A percentile compares a stretch with the other conserved stretches of the same genome.
phyloP scores from a whole-genome alignment of 176 grass and related monocot genomes.

The Triticum aestivum region IWGSC_CS_RefSeq_v2.1 NC_057799.1:615112524-615113023 shows the following conservation, averaged over 20 bases:
- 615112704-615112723: not conserved
- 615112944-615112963: not conserved
- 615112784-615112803: not conserved
- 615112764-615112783: constrained; percentile 8
- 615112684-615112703: constrained; percentile 25
- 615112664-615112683: not conserved
- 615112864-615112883: too few relatives aligned
- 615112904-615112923: too few relatives aligned
- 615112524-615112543: not conserved
- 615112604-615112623: not conserved
- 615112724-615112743: constrained; percentile 30
- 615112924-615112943: not conserved
- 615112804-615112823: not conserved
- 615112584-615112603: not conserved
- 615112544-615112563: not conserved
- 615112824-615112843: not conserved
- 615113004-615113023: not conserved
- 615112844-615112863: not conserved
- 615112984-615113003: constrained; percentile 32
- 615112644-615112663: not conserved
- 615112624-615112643: constrained; percentile 16
- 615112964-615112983: constrained; percentile 16
- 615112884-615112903: too few relatives aligned
- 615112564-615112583: too few relatives aligned
- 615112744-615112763: constrained; percentile 30